Evolutionary conservation across 192 early-diverging fungal genomes (phyloP), one percentile per base, ranked within the genome.

Genomic region (Pilaira anomala): DNA sequence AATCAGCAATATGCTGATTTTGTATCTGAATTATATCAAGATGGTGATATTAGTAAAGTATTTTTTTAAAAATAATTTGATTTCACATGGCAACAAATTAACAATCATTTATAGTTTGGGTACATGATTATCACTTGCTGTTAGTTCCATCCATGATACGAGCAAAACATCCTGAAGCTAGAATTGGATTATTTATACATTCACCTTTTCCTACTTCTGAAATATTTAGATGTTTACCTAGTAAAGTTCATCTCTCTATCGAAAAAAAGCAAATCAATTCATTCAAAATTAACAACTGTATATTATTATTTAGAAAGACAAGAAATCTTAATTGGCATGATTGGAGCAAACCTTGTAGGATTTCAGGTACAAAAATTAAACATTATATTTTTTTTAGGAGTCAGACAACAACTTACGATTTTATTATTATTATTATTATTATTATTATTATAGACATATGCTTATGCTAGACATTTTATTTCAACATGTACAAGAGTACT

Each of bases 51-150:
- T 54, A 78, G 90, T 91, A 79, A 76, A 75, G 58, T 16, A 25
- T 9, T 4, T 9, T 36, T n/a, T n/a, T n/a, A n/a, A 28, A 1
- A 8, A 7, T 8, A 21, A 58, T 29, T 26, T 9, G 7, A 11
- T 14, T 56, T 12, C 3, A 12, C 7, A 25, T 52, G 18, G 30
- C 28, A 44, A 45, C 18, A 13, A 26, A 11, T 24, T 1, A 25
- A 28, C n/a, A 4, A 36, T 1, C 24, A 2, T 88, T 70, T 80
- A 36, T 90, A 76, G 88, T 98, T 54, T 98, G 96, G 95, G 83
- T 98, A 62, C 96, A 97, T 72, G 96, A 98, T 75, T 97, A 97
- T 68, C 94, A 96, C 67, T 77, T 97, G n/a, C 85, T 95, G 76
- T 73, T 97, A 39, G 86, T 96, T 7, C 94, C 94, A 9, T 69